phyloP scores from a whole-genome alignment of 192 early-diverging fungal genomes.

The Backusella mclennaniae region DNA sequence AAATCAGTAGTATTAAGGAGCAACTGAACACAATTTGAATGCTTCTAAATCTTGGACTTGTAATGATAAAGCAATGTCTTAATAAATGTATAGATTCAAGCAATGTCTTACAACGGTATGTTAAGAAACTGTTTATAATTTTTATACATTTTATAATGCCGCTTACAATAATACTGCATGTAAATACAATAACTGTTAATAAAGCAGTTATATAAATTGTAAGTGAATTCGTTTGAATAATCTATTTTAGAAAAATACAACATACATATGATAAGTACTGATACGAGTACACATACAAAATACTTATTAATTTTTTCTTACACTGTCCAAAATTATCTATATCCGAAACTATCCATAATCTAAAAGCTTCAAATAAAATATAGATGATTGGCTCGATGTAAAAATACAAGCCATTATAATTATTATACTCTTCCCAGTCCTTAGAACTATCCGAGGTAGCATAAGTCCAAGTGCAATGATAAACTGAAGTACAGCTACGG shows the following conservation, averaged over 20 bases:
- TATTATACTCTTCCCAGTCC: too few relatives aligned
- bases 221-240: neutral
- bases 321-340: neutral
- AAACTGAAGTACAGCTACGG: too few relatives aligned
- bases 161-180: neutral
- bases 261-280: neutral
- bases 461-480: too few relatives aligned
- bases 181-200: neutral
- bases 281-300: neutral
- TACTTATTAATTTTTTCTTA: neutral
- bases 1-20: neutral
- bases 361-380: neutral
- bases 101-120: neutral
- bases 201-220: neutral
- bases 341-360: neutral
- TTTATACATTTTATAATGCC: neutral
- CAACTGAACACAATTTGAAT: neutral
- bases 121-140: neutral
- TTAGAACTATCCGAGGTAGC: too few relatives aligned
- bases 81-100: neutral
- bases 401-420: too few relatives aligned
- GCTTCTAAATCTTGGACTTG: too few relatives aligned
- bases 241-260: neutral
- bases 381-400: neutral
- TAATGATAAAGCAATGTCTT: too few relatives aligned